Conservation (phyloP, 768 basidiomycete species). For the Tulasnella sp. region DNA sequence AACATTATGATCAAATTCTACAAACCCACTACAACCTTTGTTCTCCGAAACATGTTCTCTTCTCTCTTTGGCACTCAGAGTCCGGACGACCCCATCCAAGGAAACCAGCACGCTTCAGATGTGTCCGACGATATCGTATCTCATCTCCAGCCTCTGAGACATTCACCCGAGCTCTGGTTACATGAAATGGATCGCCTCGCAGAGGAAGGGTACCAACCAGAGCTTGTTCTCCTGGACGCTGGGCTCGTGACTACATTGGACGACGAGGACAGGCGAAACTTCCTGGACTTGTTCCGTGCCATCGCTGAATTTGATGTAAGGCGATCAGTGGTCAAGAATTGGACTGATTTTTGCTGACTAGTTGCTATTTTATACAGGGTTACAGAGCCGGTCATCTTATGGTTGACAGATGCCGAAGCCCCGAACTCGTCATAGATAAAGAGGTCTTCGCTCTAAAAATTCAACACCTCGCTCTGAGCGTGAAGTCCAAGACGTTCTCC, state of each 20-base stretch:
- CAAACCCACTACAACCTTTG: conserved; percentile 56
- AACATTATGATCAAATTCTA: conserved; percentile 98
- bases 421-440: conserved; percentile 78
- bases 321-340: neutral
- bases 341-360: neutral
- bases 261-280: conserved; percentile 74
- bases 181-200: conserved; percentile 51
- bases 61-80: conserved; percentile 37
- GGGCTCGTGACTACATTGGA: conserved; percentile 87
- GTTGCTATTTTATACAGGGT: conserved; percentile 32
- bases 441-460: conserved; percentile 97
- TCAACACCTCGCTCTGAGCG: conserved; percentile 85
- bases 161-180: conserved; percentile 51
- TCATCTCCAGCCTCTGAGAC: conserved; percentile 47
- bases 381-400: conserved; percentile 91
- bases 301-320: conserved; percentile 77
- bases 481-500: conserved; percentile 95
- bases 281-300: conserved; percentile 92
- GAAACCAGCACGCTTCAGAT: conserved; percentile 16
- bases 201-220: conserved; percentile 72
- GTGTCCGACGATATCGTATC: conserved; percentile 45
- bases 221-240: conserved; percentile 92
- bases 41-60: conserved; percentile 49
- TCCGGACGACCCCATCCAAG: conserved; percentile 20
- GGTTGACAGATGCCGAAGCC: conserved; percentile 87